These are phyloP conservation scores for Candida suzukii DNA, from an alignment of 805 yeast species.

Conservation along the genomic window DNA sequence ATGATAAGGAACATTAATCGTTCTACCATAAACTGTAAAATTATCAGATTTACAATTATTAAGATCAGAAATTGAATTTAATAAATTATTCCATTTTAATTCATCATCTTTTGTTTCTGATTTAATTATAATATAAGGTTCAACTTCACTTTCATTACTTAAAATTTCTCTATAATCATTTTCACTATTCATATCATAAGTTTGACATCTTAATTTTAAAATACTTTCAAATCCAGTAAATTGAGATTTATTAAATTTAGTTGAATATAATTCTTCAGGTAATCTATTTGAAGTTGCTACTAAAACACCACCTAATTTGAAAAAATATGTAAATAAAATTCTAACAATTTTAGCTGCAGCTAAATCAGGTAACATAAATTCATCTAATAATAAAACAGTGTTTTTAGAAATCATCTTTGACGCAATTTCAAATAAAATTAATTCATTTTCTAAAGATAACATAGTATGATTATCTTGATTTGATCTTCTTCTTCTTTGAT, in stretches of 20 bases:
- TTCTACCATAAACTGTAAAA: conserved; percentile 52
- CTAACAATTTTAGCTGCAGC: conserved; percentile 67
- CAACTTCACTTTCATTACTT: conserved; percentile 14
- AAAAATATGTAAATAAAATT: conserved; percentile 58
- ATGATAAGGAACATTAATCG: conserved; percentile 37
- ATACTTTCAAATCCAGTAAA: conserved; percentile 52
- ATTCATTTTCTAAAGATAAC: conserved; percentile 49
- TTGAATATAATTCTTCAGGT: conserved; percentile 66
- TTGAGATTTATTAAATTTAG: conserved; percentile 52
- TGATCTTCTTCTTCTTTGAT: conserved; percentile 31
- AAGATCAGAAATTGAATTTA: conserved; percentile 13
- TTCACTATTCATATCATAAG: conserved; percentile 53
- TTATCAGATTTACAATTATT: conserved; percentile 2
- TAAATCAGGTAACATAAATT: conserved; percentile 71
- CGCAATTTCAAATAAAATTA: conserved; percentile 59
- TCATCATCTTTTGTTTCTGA: conserved; percentile 19
- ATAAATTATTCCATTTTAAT: conserved; percentile 28
- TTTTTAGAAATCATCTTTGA: conserved; percentile 50
- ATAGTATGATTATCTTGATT: conserved; percentile 25
- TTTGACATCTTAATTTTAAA: conserved; percentile 50
- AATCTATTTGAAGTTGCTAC: conserved; percentile 69
- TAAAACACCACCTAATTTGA: conserved; percentile 67
- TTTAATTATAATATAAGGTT: conserved; percentile 28
- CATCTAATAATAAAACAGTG: conserved; percentile 60
- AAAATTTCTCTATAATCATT: conserved; percentile 47